Conservation (phyloP, 1,284 basidiomycete species). For the Malassezia obtusa region DNA sequence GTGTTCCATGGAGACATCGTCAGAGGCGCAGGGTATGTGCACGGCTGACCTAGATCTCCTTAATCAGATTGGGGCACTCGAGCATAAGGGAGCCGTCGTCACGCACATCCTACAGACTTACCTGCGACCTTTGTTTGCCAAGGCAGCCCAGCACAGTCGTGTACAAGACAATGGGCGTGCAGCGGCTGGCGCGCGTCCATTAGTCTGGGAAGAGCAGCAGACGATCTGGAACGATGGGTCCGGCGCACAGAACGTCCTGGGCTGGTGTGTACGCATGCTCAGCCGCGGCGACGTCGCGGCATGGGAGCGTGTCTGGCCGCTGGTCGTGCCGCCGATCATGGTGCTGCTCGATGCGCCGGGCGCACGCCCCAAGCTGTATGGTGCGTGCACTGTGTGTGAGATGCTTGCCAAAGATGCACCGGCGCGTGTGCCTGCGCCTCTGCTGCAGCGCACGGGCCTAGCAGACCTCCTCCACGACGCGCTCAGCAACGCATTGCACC, state of each 20-base stretch:
- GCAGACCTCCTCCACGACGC: constrained; percentile 5
- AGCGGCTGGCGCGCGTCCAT: background rate
- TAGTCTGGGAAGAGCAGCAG: background rate
- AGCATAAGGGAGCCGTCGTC: background rate
- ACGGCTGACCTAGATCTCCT: background rate
- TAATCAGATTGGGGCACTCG: background rate
- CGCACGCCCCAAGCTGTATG: constrained; percentile 1
- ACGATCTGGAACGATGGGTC: background rate
- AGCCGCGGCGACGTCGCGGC: background rate
- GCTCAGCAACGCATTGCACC: constrained; percentile 1
- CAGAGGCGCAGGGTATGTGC: background rate
- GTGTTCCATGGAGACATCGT: no score
- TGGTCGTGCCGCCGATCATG: constrained; percentile 12
- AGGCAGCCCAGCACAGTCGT: background rate
- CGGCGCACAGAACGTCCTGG: constrained; percentile 10
- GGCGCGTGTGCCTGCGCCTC: background rate
- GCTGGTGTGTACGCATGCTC: constrained; percentile 4
- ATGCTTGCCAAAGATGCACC: background rate
- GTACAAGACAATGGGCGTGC: constrained; percentile 5
- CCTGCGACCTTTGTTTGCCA: constrained; percentile 6
- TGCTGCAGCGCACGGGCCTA: constrained; percentile 12
- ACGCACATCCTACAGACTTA: constrained; percentile 4
- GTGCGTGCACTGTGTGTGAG: background rate
- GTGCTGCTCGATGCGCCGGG: constrained; percentile 9
- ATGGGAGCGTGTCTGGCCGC: constrained; percentile 12